Percentiles rank a stretch among this genome's conserved stretches.
phyloP scores from a whole-genome alignment of 176 grass and related monocot genomes.

The Lolium rigidum region DNA sequence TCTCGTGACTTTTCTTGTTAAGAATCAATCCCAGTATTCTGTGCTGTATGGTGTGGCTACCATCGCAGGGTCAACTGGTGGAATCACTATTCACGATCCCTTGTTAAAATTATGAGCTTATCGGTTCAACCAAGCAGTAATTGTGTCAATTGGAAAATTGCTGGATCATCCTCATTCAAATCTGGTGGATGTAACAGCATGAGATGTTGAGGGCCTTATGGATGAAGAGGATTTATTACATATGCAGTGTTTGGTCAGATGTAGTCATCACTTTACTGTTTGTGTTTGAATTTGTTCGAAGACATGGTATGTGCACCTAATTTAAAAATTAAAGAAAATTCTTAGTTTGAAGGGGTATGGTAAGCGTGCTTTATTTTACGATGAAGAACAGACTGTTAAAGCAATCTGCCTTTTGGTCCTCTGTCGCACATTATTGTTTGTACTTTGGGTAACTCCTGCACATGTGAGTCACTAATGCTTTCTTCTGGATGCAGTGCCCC shows the following conservation, averaged over 20 bases:
- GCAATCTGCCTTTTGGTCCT: slow-evolving; percentile 27
- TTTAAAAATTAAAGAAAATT: slow-evolving; percentile 18
- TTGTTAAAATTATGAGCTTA: slow-evolving; percentile 33
- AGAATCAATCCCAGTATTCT: slow-evolving; percentile 12
- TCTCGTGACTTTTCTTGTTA: slow-evolving; percentile 32
- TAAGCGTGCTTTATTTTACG: slow-evolving; percentile 23
- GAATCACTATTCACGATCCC: slow-evolving; percentile 30
- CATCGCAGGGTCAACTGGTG: slow-evolving; percentile 35
- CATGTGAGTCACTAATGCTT: slow-evolving; percentile 42
- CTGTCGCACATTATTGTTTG: slow-evolving; percentile 8
- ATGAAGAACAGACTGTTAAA: slow-evolving; percentile 11
- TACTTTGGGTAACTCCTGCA: slow-evolving; percentile 38
- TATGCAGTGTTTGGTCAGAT: slow-evolving; percentile 36
- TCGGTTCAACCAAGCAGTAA: slow-evolving; percentile 35
- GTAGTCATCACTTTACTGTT: slow-evolving; percentile 32
- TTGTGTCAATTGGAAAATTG: slow-evolving; percentile 20
- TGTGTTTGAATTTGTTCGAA: slow-evolving; percentile 50
- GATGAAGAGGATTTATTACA: slow-evolving; percentile 28
- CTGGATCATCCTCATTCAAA: slow-evolving; percentile 20
- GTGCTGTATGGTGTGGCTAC: slow-evolving; percentile 38
- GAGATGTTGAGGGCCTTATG: slow-evolving; percentile 31
- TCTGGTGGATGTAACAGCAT: slow-evolving; percentile 38
- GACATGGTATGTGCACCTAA: slow-evolving; percentile 54
- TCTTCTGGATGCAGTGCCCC: slow-evolving; percentile 48
- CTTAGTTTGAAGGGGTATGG: slow-evolving; percentile 30